Evolutionary conservation across 2,329 filamentous ascomycete genomes (phyloP), one percentile per base, ranked within the genome.

Genomic region (Samsoniella hepiali): DNA sequence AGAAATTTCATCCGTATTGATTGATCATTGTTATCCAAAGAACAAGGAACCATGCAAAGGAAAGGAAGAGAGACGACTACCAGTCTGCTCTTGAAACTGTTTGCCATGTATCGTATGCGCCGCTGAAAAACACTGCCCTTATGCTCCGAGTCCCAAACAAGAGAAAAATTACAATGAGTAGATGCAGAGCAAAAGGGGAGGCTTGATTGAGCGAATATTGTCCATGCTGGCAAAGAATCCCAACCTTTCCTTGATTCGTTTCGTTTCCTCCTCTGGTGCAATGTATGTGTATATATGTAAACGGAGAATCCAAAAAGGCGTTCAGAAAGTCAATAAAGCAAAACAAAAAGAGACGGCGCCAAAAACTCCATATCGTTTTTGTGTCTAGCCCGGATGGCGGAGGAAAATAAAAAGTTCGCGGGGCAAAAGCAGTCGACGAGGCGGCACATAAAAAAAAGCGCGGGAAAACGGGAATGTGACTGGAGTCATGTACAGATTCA

Each of bases 21-120:
- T 61, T 61, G 17, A 34, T 38, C 3, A 45, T 45, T 42, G 29
- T 47, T 60, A 60, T 53, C 36, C 58, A 60, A 60, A 42, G 17
- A 60, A 36, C 7, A 56, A 63, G 55, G 54, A 49, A 44, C 63
- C 57, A 56, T 9, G 29, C 11, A 10, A 34, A n/a, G 8, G 9
- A 17, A 13, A 22, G 10, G 29, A 22, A 4, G 8, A 27, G 17
- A 36, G 31, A 44, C 17, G n/a, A 17, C 34, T 32, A 10, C 13
- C 1, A 31, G 13, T 32, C 15, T 22, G 31, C 17, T 38, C 51
- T 40, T 3, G 2, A 17, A 42, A 17, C 31, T 5, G 13, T 31
- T 3, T 40, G 51, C 34, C 51, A 8, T 55, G 51, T 40, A n/a
- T 55, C n/a, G 9, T 55, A 22, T 56, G 36, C 53, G 53, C 38